These are phyloP conservation scores for Naumovozyma baii DNA, from an alignment of 805 yeast genomes.

Conservation along the genomic window DNA sequence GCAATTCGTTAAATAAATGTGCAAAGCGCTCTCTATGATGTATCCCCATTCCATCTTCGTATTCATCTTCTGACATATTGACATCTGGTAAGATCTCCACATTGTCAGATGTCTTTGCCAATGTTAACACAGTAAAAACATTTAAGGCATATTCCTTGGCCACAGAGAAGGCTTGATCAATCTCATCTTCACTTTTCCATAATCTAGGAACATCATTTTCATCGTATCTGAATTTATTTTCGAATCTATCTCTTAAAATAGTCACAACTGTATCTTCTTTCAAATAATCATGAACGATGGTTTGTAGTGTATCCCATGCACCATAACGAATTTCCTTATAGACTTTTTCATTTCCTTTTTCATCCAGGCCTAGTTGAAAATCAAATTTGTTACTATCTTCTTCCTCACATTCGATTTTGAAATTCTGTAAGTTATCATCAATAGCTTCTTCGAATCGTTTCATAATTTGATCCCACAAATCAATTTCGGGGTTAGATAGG, in stretches of 20 bases:
- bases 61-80: slow-evolving; percentile 29
- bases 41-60: slow-evolving; percentile 34
- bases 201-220: slow-evolving; percentile 70
- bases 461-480: slow-evolving; percentile 54
- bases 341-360: slow-evolving; percentile 35
- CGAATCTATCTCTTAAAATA: slow-evolving; percentile 71
- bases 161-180: slow-evolving; percentile 56
- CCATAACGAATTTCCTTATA: slow-evolving; percentile 37
- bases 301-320: slow-evolving; percentile 60
- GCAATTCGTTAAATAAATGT: slow-evolving; percentile 46
- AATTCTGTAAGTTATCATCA: slow-evolving; percentile 26
- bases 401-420: slow-evolving; percentile 9
- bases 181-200: slow-evolving; percentile 65
- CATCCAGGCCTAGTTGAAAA: slow-evolving; percentile 54
- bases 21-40: slow-evolving; percentile 40
- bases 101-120: slow-evolving; percentile 45
- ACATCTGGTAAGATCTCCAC: slow-evolving; percentile 52
- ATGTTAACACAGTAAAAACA: slow-evolving; percentile 49
- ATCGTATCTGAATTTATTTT: slow-evolving; percentile 74
- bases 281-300: slow-evolving; percentile 49
- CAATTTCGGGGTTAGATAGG: slow-evolving; percentile 40
- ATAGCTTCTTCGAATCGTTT: slow-evolving; percentile 34
- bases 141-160: slow-evolving; percentile 52
- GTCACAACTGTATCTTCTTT: slow-evolving; percentile 56
- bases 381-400: slow-evolving; percentile 35